Base-by-base conservation (phyloP, 495 filamentous ascomycete genomes). In the Tuber microsphaerosporum region DNA sequence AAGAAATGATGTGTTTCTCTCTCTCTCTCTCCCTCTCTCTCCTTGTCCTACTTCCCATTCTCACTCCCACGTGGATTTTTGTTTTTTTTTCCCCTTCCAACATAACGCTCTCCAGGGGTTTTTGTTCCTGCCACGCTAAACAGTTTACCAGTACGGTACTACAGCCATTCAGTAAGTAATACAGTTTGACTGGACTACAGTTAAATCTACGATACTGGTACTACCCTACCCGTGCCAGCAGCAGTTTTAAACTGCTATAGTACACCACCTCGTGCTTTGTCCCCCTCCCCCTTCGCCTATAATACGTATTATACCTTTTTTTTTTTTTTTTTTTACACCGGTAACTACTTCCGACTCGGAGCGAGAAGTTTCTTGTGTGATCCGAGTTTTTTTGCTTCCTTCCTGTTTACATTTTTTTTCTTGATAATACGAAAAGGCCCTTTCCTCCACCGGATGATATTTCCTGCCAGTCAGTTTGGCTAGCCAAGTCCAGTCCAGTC, bases 121-220 rank as follows among this genome's bases (percentile, higher is more conserved):
- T 26, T n/a, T 5, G 22, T 26, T 26, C 51, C 12, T 31, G 10
- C 51, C 51, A n/a, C 22, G 51, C 51, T 17, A 31, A 16, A 34
- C 26, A 2, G 26, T 34, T 34, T 34, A 65, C 26, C 56, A 34
- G 26, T 65, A 31, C 26, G 16, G 26, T 65, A 31, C 26, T 16
- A 8, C 26, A 7, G 2, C 14, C 14, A 17, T 31, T 61, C 51
- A 61, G 48, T n/a, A n/a, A 31, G 51, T 61, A 5, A 31, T 31
- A 31, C 51, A 2, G n/a, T 5, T 65, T 34, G 26, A 16, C 56
- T 16, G 56, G 56, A 65, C 56, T 6, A 17, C 26, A 65, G 56
- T 65, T 34, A 65, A 61, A 65, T 65, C n/a, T 31, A 65, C 26
- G n/a, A 65, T 65, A 31, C 56, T 65, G 56, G 56, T 65, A 31